These are phyloP conservation scores for Hymenoscyphus fructigenus DNA, from an alignment of 2,329 filamentous ascomycete genomes.

Conservation along the genomic window DNA sequence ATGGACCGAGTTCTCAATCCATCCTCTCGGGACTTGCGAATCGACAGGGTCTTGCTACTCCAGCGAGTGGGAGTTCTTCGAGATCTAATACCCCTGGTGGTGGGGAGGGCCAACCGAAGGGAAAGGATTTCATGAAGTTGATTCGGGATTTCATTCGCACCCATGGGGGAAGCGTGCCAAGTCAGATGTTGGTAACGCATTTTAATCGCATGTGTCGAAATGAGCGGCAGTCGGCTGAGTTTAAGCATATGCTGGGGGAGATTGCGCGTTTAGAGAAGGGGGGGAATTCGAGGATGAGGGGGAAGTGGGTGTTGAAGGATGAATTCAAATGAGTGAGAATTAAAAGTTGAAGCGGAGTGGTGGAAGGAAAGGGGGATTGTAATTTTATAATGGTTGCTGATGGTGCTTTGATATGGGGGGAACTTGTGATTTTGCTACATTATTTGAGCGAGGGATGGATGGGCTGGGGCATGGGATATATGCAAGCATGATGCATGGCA, in stretches of 20 bases:
- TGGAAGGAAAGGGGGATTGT: background rate
- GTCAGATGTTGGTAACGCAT: conserved; percentile 84
- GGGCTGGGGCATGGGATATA: background rate
- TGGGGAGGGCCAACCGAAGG: conserved; percentile 42
- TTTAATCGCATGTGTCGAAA: conserved; percentile 80
- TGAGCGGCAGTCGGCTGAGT: conserved; percentile 68
- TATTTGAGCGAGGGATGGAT: background rate
- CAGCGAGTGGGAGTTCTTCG: conserved; percentile 45
- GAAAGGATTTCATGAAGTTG: conserved; percentile 65
- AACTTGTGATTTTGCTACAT: background rate
- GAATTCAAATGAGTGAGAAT: conserved; percentile 31
- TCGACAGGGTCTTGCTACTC: conserved; percentile 45
- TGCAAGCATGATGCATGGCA: too few relatives aligned
- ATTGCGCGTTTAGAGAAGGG: conserved; percentile 67
- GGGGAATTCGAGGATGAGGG: conserved; percentile 32
- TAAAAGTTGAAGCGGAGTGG: too few relatives aligned
- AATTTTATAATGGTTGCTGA: background rate
- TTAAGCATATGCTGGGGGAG: conserved; percentile 74
- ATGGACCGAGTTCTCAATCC: conserved; percentile 51
- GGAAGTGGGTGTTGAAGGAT: conserved; percentile 36
- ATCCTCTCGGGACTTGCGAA: conserved; percentile 58
- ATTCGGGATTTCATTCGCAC: conserved; percentile 77
- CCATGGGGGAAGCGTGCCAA: conserved; percentile 76
- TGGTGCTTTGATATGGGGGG: background rate
- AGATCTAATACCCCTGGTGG: conserved; percentile 47